Percentiles rank a stretch among this genome's conserved stretches.
Evolutionary conservation across 768 basidiomycete species (phyloP).

Genomic region (Dentipellis sp.): DNA sequence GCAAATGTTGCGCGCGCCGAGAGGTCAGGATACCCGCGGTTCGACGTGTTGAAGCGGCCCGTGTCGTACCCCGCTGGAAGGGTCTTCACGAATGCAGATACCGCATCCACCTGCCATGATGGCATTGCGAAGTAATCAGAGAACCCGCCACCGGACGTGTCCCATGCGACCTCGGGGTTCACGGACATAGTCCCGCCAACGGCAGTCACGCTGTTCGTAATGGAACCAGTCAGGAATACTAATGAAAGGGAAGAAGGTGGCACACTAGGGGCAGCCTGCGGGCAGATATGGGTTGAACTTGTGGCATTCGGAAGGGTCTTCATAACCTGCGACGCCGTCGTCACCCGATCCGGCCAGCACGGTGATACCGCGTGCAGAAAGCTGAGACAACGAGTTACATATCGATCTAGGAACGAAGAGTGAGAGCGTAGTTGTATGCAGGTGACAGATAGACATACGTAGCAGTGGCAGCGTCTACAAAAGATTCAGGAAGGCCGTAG

Average conservation of each 20-base stretch:
- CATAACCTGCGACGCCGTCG: conserved; percentile 25
- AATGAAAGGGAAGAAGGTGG: too few relatives aligned
- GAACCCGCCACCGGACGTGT: conserved; percentile 66
- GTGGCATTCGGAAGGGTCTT: conserved; percentile 15
- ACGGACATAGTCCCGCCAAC: conserved; percentile 51
- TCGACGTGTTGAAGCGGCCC: conserved; percentile 37
- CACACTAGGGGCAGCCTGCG: conserved; percentile 26
- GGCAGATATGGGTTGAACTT: conserved; percentile 27
- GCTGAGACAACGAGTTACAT: conserved; percentile 26
- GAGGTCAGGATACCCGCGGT: conserved; percentile 27
- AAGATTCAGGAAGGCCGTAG: conserved; percentile 24
- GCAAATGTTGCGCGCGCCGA: conserved; percentile 39
- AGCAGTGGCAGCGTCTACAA: conserved; percentile 14
- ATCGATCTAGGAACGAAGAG: conserved; percentile 14
- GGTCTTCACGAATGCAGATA: conserved; percentile 22
- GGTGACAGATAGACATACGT: conserved; percentile 13
- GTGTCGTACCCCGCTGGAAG: conserved; percentile 34
- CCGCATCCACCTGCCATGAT: conserved; percentile 22
- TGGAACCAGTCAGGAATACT: neutral
- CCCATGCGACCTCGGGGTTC: conserved; percentile 50
- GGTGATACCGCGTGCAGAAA: conserved; percentile 26
- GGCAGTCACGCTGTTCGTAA: conserved; percentile 40
- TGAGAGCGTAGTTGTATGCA: neutral
- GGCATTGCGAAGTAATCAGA: conserved; percentile 30
- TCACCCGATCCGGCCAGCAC: conserved; percentile 30